These are phyloP conservation scores for Epichloe sibirici DNA, from an alignment of 2,329 filamentous ascomycete species.

Conservation along the genomic window DNA sequence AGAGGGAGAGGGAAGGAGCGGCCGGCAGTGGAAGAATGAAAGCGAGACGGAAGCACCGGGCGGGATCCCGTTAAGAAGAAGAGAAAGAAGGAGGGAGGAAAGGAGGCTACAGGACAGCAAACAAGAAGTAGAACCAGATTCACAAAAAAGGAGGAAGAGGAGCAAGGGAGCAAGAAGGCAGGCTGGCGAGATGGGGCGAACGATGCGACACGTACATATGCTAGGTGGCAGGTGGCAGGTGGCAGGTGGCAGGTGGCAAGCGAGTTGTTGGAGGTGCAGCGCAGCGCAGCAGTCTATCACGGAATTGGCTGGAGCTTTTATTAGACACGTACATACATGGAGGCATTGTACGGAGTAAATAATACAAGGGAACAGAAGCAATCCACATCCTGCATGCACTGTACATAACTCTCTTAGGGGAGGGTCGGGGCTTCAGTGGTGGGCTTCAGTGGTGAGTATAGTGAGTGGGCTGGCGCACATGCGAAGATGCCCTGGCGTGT, in stretches of 20 bases:
- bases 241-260: not conserved
- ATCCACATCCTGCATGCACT: constrained; percentile 2
- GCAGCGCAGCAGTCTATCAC: too few relatives aligned
- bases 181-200: not conserved
- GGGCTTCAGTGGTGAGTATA: not conserved
- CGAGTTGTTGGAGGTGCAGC: not conserved
- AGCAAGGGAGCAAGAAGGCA: not conserved
- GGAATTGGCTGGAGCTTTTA: too few relatives aligned
- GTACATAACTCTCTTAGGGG: not conserved
- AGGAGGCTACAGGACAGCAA: not conserved
- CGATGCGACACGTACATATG: not conserved
- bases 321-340: too few relatives aligned
- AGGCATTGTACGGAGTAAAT: not conserved
- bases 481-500: too few relatives aligned
- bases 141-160: not conserved
- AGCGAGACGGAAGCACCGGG: not conserved
- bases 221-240: not conserved
- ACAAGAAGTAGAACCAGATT: not conserved
- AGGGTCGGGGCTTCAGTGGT: not conserved
- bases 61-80: not conserved
- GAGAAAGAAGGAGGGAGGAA: not conserved
- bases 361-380: constrained; percentile 2
- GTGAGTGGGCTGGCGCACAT: not conserved
- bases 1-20: not conserved
- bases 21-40: not conserved